Evolutionary conservation across 2,329 filamentous ascomycete species (phyloP).

Genomic region (Dothidotthia symphoricarpi): DNA sequence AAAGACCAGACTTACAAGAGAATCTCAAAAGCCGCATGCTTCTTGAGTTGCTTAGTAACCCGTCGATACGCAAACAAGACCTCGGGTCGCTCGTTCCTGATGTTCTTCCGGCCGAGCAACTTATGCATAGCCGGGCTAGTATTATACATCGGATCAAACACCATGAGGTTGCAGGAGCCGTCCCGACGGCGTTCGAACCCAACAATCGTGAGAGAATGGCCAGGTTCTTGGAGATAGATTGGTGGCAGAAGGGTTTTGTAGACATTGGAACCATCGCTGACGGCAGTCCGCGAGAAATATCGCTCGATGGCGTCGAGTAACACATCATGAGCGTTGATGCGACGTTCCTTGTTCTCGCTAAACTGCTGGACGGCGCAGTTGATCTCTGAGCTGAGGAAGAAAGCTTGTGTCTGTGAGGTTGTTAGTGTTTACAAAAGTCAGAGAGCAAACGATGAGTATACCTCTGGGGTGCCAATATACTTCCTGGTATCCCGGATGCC

Average conservation of each 20-base stretch:
- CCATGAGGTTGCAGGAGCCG: conserved; percentile 68
- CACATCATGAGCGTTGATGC: conserved; percentile 50
- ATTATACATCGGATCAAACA: conserved; percentile 84
- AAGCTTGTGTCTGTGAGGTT: conserved; percentile 67
- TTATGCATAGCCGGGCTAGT: conserved; percentile 64
- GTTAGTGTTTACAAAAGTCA: conserved; percentile 9
- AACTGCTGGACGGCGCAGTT: conserved; percentile 54
- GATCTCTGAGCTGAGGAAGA: conserved; percentile 69
- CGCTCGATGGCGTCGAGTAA: conserved; percentile 67
- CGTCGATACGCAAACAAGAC: conserved; percentile 64
- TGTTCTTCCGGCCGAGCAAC: conserved; percentile 52
- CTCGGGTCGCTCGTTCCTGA: conserved; percentile 58
- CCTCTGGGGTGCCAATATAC: conserved; percentile 92
- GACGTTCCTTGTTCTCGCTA: conserved; percentile 47
- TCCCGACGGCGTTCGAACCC: conserved; percentile 71
- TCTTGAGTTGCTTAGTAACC: conserved; percentile 64
- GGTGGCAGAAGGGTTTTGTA: conserved; percentile 71
- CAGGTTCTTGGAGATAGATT: conserved; percentile 87
- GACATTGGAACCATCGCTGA: conserved; percentile 58
- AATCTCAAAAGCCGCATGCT: conserved; percentile 75
- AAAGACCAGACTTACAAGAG: conserved; percentile 58
- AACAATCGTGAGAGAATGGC: conserved; percentile 87
- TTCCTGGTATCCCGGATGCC: conserved; percentile 86
- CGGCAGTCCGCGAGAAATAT: conserved; percentile 65
- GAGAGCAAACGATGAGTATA: conserved; percentile 36